phyloP scores from a whole-genome alignment of 345 rosid species.

The Nephelium lappaceum region DNA sequence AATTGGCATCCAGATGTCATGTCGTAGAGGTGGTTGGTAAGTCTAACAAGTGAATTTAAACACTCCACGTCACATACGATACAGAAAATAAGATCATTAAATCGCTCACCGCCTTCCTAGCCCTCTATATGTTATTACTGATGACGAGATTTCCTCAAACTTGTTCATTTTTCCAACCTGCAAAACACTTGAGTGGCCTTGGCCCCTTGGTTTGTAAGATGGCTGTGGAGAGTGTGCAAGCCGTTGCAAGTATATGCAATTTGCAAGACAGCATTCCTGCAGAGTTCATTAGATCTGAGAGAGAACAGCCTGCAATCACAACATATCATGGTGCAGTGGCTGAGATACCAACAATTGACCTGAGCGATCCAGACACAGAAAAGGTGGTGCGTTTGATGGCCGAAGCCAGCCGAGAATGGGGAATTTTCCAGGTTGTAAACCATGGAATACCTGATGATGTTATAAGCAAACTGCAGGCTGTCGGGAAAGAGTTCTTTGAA shows the following conservation, averaged over 20 bases:
- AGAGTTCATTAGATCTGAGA: conserved; percentile 64
- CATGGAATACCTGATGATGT: conserved; percentile 58
- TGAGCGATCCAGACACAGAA: conserved; percentile 36
- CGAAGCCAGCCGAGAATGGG: conserved; percentile 54
- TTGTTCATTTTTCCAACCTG: too few relatives aligned
- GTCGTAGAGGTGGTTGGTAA: neutral
- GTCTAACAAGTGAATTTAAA: conserved; percentile 1
- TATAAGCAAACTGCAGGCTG: conserved; percentile 48
- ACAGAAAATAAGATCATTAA: too few relatives aligned
- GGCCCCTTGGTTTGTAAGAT: conserved; percentile 10
- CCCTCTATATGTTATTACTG: neutral
- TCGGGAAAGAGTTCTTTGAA: conserved; percentile 68
- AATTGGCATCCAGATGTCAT: too few relatives aligned
- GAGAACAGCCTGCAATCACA: conserved; percentile 71
- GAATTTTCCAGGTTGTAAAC: conserved; percentile 66
- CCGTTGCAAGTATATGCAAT: conserved; percentile 37
- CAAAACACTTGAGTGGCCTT: too few relatives aligned
- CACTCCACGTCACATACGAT: neutral
- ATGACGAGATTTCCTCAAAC: too few relatives aligned
- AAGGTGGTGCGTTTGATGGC: conserved; percentile 28
- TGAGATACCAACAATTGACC: conserved; percentile 52
- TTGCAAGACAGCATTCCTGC: conserved; percentile 47
- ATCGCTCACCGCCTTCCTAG: neutral
- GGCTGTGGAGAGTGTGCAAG: conserved; percentile 59
- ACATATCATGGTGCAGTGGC: conserved; percentile 56